Conservation (phyloP, 2,329 filamentous ascomycete species). For the Epichloe amarillans region DNA sequence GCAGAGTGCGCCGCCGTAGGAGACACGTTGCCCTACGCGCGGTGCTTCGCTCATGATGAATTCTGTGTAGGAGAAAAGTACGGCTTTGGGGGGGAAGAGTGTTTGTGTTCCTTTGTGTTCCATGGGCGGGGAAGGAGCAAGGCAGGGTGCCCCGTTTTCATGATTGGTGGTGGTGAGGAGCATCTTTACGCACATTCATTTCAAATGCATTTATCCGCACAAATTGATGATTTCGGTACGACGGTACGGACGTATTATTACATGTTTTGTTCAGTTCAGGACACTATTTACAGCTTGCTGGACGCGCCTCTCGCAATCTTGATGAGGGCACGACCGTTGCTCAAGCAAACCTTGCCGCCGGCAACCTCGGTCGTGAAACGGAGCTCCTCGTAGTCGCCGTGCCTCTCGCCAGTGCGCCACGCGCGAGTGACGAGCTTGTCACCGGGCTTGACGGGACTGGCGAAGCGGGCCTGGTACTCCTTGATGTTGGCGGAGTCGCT, state of each 20-base stretch:
- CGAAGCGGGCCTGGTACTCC: conserved; percentile 83
- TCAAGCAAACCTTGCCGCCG: conserved; percentile 72
- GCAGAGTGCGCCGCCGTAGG: conserved; percentile 63
- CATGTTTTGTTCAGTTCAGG: too few relatives aligned
- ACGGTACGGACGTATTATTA: too few relatives aligned
- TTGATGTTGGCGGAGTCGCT: conserved; percentile 70
- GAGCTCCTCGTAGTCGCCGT: conserved; percentile 64
- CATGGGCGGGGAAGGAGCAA: not conserved
- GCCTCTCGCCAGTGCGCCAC: conserved; percentile 59
- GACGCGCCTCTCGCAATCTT: conserved; percentile 43
- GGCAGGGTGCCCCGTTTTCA: not conserved
- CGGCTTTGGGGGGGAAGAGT: not conserved
- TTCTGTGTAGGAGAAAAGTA: not conserved
- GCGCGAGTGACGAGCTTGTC: conserved; percentile 71
- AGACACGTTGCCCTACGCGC: conserved; percentile 61
- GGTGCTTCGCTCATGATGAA: conserved; percentile 24
- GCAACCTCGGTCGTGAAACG: conserved; percentile 68
- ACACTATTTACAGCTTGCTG: conserved; percentile 44
- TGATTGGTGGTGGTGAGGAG: too few relatives aligned
- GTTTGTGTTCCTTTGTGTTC: not conserved
- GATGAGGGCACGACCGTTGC: conserved; percentile 72
- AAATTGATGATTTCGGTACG: too few relatives aligned
- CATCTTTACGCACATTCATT: too few relatives aligned
- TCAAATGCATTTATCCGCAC: too few relatives aligned
- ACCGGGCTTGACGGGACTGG: conserved; percentile 69